Conservation (phyloP, 225 moss, liverwort and hornwort species). For the Polytrichum formosum region DNA sequence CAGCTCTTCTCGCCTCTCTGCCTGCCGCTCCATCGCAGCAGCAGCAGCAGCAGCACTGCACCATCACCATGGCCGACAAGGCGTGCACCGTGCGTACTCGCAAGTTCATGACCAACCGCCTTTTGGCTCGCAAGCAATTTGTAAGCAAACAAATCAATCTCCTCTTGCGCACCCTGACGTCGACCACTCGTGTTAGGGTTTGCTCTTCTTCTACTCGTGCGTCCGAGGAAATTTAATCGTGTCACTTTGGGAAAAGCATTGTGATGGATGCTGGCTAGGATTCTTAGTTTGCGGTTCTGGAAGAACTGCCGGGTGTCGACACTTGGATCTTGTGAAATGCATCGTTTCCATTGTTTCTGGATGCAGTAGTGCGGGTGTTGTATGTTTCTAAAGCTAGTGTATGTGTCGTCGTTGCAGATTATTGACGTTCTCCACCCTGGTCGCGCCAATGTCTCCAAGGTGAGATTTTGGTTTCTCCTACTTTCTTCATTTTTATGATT, state of each 20-base stretch:
- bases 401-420: constrained; percentile 28
- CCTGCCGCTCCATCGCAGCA: not conserved
- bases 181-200: no score
- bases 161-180: no score
- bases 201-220: no score
- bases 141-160: constrained; percentile 25
- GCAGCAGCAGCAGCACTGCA: not conserved
- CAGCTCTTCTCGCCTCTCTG: not conserved
- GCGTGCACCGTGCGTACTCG: constrained; percentile 92
- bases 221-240: no score
- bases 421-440: constrained; percentile 88
- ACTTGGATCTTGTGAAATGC: not conserved
- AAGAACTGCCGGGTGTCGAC: not conserved
- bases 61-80: constrained; percentile 75
- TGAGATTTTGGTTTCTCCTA: constrained; percentile 14
- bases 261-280: not conserved
- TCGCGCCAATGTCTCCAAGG: constrained; percentile 86
- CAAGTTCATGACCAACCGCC: constrained; percentile 90
- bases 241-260: no score
- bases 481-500: no score
- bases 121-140: constrained; percentile 80
- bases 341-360: not conserved
- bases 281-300: not conserved
- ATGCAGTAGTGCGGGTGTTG: no score
- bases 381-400: no score